These are phyloP conservation scores for Rosa persica DNA, from an alignment of 306 rosid genomes.

Conservation along the genomic window DNA sequence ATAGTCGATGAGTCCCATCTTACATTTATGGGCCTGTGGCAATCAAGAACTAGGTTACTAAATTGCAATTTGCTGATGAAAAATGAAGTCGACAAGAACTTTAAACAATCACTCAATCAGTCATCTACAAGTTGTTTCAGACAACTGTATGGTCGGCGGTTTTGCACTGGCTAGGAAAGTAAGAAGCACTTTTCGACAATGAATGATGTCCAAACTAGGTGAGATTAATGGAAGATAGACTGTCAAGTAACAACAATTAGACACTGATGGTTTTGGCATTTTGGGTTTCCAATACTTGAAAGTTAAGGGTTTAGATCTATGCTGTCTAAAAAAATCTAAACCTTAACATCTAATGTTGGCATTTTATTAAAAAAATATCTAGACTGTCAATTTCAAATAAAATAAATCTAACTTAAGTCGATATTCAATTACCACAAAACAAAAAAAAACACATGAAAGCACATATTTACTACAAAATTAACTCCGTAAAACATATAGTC, in stretches of 20 bases:
- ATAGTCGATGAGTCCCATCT: constrained; percentile 58
- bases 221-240: background rate
- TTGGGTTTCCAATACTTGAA: background rate
- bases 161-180: background rate
- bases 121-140: background rate
- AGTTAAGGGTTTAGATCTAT: background rate
- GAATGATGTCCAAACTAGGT: constrained; percentile 4
- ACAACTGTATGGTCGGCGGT: background rate
- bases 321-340: background rate
- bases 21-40: constrained; percentile 62
- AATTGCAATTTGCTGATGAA: background rate
- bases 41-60: constrained; percentile 23
- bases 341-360: background rate
- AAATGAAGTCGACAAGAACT: background rate
- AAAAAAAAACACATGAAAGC: background rate
- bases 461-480: background rate
- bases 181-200: background rate
- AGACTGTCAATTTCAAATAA: background rate
- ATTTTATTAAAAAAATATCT: background rate
- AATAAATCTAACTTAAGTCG: no score
- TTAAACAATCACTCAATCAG: background rate
- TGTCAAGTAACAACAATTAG: background rate
- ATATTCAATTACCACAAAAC: background rate
- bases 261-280: background rate
- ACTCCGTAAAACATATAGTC: background rate